Evolutionary conservation across 2,329 filamentous ascomycete species (phyloP), one percentile per base, ranked within the genome.

Genomic region (Emericellopsis atlantica): DNA sequence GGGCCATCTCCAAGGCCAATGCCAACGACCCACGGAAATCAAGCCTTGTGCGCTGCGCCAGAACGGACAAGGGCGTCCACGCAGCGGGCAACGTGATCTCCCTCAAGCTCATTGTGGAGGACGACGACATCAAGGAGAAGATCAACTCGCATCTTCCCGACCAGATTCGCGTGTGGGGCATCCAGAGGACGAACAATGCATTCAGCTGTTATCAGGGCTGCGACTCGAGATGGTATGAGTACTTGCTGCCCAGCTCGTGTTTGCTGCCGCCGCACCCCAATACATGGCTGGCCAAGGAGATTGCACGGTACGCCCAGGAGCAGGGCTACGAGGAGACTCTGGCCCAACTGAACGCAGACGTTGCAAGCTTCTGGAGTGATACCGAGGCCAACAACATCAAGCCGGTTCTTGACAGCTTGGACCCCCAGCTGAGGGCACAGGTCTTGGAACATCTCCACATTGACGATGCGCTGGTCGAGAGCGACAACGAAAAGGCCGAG

Each of bases 21-120:
- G 92, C 92, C 18, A 81, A 94, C 51, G 92, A 98, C 56, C 92
- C 90, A 4, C 94, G 93, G 61, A 98, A 98, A 63, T 94, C 88
- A 2, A 89, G 87, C 40, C 75, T 98, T 37, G 85, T 95, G 41
- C 82, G 92, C 48, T 98, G 92, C 60, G 92, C 92, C 4, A 76
- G 92, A 47, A 98, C 92, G 0, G 92, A 98, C 65, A 98, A 96
- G 68, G 92, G 92, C 41, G 90, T 96, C 2, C 90, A 96, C 59
- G 90, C 90, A 1, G 90, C 90, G 2, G 92, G 90, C 40, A 96
- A 96, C 55, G 81, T 96, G 54, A 86, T 96, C 46, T 95, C 87
- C 26, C 61, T 96, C 53, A 98, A 98, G 66, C 70, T 98, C 51
- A 96, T 98, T 52, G 81, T 95, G 37, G 90, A 96, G 61, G 90